phyloP scores from a whole-genome alignment of 2,329 filamentous ascomycete species.

The Apiospora koreana region DNA sequence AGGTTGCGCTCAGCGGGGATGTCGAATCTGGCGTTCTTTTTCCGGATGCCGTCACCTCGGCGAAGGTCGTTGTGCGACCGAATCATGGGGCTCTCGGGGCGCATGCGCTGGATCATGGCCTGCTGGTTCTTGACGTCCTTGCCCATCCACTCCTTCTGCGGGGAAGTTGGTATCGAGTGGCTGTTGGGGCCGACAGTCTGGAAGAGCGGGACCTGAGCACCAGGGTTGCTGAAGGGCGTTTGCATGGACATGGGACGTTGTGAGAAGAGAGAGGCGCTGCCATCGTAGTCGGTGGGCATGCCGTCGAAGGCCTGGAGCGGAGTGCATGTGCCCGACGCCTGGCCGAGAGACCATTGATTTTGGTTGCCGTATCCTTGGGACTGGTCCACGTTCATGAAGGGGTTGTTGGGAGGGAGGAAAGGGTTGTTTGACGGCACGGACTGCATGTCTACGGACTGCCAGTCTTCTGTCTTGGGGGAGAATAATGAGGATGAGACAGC shows the following conservation, averaged over 20 bases:
- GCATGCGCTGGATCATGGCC: constrained; percentile 60
- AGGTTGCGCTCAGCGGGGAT: constrained; percentile 93
- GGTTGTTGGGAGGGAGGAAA: constrained; percentile 60
- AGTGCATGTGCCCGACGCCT: constrained; percentile 70
- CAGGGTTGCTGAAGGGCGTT: constrained; percentile 56
- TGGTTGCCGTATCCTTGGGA: constrained; percentile 45
- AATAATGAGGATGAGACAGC: constrained; percentile 59
- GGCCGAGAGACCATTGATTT: constrained; percentile 63
- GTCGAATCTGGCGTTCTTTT: constrained; percentile 98
- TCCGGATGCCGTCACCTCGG: constrained; percentile 86
- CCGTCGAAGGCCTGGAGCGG: constrained; percentile 72
- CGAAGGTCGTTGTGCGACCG: constrained; percentile 76
- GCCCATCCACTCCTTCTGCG: constrained; percentile 60
- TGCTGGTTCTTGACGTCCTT: constrained; percentile 50
- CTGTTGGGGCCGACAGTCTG: constrained; percentile 47
- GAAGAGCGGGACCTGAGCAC: constrained; percentile 55
- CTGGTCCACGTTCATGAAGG: constrained; percentile 66
- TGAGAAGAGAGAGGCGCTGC: constrained; percentile 51
- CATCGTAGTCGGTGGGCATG: constrained; percentile 57
- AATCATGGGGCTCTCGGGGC: constrained; percentile 67
- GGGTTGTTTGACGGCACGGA: constrained; percentile 64
- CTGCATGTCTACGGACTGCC: constrained; percentile 67
- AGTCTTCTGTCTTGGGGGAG: constrained; percentile 66
- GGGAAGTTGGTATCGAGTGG: constrained; percentile 54
- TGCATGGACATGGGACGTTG: constrained; percentile 52